These are phyloP conservation scores for Senecio squalidus DNA, from an alignment of 140 eudicot genomes.

Conservation along the genomic window DNA sequence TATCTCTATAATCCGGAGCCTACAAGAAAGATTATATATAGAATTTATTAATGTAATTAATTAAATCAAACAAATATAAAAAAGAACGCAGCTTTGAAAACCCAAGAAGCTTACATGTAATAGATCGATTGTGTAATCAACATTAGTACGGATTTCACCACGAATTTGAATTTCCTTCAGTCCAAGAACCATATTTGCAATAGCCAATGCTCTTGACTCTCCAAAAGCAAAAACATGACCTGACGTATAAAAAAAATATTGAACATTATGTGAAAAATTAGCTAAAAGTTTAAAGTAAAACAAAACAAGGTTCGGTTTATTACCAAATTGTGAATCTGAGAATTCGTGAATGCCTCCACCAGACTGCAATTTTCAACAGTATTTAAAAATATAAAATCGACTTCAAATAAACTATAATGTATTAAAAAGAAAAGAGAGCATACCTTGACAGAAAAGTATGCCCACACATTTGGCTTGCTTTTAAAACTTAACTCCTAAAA, in stretches of 20 bases:
- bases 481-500: constrained; percentile 86
- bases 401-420: no score
- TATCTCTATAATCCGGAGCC: constrained; percentile 94
- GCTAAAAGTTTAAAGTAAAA: not conserved
- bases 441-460: constrained; percentile 98
- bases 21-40: constrained; percentile 5
- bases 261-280: not conserved
- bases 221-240: constrained; percentile 98
- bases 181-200: constrained; percentile 98
- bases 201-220: constrained; percentile 86
- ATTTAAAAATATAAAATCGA: no score
- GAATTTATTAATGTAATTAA: not conserved
- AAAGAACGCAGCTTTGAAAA: not conserved
- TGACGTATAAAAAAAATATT: constrained; percentile 19
- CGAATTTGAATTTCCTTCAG: constrained; percentile 94
- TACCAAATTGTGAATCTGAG: constrained; percentile 99
- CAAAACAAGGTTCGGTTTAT: constrained; percentile 25
- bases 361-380: constrained; percentile 53
- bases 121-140: constrained; percentile 93
- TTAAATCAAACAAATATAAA: not conserved
- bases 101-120: constrained; percentile 63
- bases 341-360: constrained; percentile 99
- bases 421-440: not conserved
- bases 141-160: constrained; percentile 98
- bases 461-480: constrained; percentile 99